A percentile compares a stretch with the other conserved stretches of the same genome.
phyloP scores from a whole-genome alignment of 345 rosid genomes.

The Aquilaria yunnanensis region DNA sequence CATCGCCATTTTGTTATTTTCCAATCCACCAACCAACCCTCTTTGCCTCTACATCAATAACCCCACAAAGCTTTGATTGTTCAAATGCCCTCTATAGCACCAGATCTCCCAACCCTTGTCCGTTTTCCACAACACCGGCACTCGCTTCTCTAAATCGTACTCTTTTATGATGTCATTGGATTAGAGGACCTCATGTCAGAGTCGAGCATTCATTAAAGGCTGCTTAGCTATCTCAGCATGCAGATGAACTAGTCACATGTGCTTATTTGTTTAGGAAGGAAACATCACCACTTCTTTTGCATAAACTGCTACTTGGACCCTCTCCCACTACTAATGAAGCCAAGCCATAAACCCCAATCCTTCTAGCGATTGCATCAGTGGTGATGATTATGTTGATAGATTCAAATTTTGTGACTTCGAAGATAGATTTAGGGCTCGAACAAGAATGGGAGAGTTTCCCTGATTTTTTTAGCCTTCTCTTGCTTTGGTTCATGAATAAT shows the following conservation, averaged over 20 bases:
- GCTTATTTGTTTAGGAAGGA: constrained; percentile 32
- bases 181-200: constrained; percentile 40
- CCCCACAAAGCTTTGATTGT: constrained; percentile 69
- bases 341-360: constrained; percentile 54
- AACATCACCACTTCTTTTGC: background rate
- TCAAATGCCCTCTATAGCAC: constrained; percentile 64
- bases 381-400: constrained; percentile 44
- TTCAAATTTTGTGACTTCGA: constrained; percentile 76
- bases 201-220: constrained; percentile 66
- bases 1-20: constrained; percentile 57
- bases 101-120: constrained; percentile 26
- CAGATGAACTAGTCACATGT: constrained; percentile 53
- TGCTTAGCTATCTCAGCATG: constrained; percentile 86
- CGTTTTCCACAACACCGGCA: constrained; percentile 58
- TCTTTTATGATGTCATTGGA: constrained; percentile 86
- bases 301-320: background rate
- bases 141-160: constrained; percentile 55
- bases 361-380: constrained; percentile 83
- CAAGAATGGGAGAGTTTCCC: too few species aligned
- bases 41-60: constrained; percentile 69
- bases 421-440: constrained; percentile 1
- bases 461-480: too few species aligned
- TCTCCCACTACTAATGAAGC: constrained; percentile 26
- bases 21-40: constrained; percentile 68
- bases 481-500: too few species aligned